Percentiles rank a stretch among this genome's conserved stretches.
These are phyloP conservation scores for Lodderomyces pseudojiufengensis DNA, from an alignment of 1,139 yeast genomes.

Conservation along the genomic window DNA sequence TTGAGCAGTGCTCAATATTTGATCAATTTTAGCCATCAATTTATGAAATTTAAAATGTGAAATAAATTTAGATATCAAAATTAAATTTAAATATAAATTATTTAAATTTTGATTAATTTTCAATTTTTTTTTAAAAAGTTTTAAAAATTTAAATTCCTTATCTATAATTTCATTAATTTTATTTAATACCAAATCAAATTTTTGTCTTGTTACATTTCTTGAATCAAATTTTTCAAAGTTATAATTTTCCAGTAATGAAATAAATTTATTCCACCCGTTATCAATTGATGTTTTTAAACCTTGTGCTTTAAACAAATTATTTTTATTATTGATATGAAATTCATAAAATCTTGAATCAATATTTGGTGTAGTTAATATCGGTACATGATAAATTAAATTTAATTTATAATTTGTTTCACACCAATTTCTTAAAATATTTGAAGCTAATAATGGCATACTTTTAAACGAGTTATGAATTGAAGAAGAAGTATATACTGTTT, in stretches of 20 bases:
- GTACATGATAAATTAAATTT: conserved; percentile 24
- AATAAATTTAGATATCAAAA: conserved; percentile 12
- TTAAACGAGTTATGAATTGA: conserved; percentile 2
- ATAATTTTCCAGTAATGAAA: conserved; percentile 21
- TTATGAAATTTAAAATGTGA: conserved; percentile 7
- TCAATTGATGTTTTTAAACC: no score
- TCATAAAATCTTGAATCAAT: conserved; percentile 22
- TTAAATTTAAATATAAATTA: conserved; percentile 11
- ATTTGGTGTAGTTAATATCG: conserved; percentile 30
- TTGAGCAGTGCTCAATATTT: conserved; percentile 2
- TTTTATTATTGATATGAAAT: conserved; percentile 11
- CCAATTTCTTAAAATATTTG: conserved; percentile 26
- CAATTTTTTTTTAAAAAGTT: neutral
- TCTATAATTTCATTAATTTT: conserved; percentile 9
- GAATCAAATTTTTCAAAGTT: conserved; percentile 12
- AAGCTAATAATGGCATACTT: conserved; percentile 28
- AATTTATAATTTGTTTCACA: conserved; percentile 22
- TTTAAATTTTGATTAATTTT: neutral
- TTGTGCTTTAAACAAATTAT: conserved; percentile 1
- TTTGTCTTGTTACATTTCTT: conserved; percentile 9
- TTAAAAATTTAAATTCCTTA: conserved; percentile 5
- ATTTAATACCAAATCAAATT: conserved; percentile 9
- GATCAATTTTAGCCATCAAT: conserved; percentile 11
- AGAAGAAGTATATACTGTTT: conserved; percentile 5
- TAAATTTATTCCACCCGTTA: conserved; percentile 19